Conservation (phyloP, 345 rosid genomes). For the Leavenworthia alabamica region DNA sequence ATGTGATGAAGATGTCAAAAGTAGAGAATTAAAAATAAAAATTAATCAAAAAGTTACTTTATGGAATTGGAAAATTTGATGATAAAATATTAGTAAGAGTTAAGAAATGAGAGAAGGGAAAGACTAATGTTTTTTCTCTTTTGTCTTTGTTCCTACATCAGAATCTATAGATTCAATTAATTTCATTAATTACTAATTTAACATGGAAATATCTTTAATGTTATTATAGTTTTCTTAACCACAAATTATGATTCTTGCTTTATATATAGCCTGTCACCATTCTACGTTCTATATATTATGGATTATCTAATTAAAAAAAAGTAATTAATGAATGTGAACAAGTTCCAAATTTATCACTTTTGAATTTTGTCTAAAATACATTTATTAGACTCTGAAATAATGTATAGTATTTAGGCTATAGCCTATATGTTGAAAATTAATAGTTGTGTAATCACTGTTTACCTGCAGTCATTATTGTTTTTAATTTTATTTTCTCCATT, state of each 20-base stretch:
- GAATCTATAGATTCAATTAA: slow-evolving; percentile 2
- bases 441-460: not conserved
- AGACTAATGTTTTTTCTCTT: slow-evolving; percentile 46
- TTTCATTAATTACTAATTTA: slow-evolving; percentile 11
- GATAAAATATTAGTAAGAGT: slow-evolving; percentile 24
- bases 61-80: slow-evolving; percentile 23
- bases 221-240: not conserved
- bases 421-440: not conserved
- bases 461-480: not conserved
- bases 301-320: not conserved
- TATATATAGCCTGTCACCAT: slow-evolving; percentile 20
- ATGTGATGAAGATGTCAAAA: slow-evolving; percentile 42
- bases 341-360: not conserved
- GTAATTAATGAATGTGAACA: not conserved
- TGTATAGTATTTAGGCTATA: not conserved
- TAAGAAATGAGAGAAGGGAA: slow-evolving; percentile 35
- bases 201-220: not conserved
- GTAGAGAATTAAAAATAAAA: slow-evolving; percentile 25
- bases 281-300: not conserved
- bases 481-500: not conserved
- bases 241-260: not conserved
- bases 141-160: slow-evolving; percentile 24
- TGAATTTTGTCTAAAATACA: not conserved
- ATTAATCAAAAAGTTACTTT: slow-evolving; percentile 29
- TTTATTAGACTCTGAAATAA: not conserved